A percentile compares a stretch with the other conserved stretches of the same genome.
phyloP scores from a whole-genome alignment of 768 basidiomycete species.

The Dendrothele bispora region DNA sequence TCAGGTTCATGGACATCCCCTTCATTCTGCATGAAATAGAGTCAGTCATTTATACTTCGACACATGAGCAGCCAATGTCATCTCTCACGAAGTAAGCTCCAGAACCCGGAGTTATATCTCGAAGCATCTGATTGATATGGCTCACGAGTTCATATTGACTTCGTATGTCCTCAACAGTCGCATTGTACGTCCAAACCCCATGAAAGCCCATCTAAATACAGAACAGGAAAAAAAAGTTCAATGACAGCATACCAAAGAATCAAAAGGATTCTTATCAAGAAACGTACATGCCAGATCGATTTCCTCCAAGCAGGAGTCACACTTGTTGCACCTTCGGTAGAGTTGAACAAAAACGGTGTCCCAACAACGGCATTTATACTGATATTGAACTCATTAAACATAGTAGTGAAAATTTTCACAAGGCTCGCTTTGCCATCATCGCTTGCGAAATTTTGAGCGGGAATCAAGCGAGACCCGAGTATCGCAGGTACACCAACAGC shows the following conservation, averaged over 20 bases:
- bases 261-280: neutral
- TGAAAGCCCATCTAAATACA: slow-evolving; percentile 14
- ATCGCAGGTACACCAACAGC: slow-evolving; percentile 24
- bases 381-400: slow-evolving; percentile 9
- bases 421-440: slow-evolving; percentile 18
- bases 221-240: neutral
- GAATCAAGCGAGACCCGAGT: slow-evolving; percentile 27
- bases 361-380: slow-evolving; percentile 19
- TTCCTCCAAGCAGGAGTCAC: slow-evolving; percentile 22
- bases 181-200: slow-evolving; percentile 18
- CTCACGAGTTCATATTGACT: slow-evolving; percentile 12
- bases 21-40: slow-evolving; percentile 14
- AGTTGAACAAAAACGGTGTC: slow-evolving; percentile 18
- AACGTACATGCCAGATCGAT: slow-evolving; percentile 21
- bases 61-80: neutral
- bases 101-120: slow-evolving; percentile 15
- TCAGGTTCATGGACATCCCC: slow-evolving; percentile 20
- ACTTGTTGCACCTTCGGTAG: slow-evolving; percentile 14
- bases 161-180: slow-evolving; percentile 15
- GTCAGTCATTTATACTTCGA: neutral
- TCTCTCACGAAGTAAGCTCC: slow-evolving; percentile 22
- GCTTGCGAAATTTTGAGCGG: slow-evolving; percentile 20
- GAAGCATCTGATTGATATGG: slow-evolving; percentile 10
- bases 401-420: slow-evolving; percentile 9
- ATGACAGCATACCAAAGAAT: too few species aligned